These are phyloP conservation scores for Geranium brycei DNA, from an alignment of 345 rosid species.

Conservation along the genomic window DNA sequence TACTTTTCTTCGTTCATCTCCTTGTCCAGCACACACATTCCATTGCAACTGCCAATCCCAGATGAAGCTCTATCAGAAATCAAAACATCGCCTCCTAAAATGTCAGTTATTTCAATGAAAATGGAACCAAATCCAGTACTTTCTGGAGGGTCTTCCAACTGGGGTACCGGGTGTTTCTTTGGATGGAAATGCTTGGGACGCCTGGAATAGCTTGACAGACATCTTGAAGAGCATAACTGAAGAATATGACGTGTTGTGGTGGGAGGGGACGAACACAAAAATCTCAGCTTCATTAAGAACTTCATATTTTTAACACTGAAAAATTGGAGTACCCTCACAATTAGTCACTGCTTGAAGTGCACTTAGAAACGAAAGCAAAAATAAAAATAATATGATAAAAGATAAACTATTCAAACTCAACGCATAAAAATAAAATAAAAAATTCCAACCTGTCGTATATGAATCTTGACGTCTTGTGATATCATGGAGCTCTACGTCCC, in stretches of 20 bases:
- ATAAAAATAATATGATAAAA: no score
- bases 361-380: no score
- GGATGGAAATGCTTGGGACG: constrained; percentile 21
- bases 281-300: constrained; percentile 12
- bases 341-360: background rate
- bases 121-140: constrained; percentile 23
- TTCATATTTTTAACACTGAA: constrained; percentile 9
- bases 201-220: constrained; percentile 27
- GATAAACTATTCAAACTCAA: no score
- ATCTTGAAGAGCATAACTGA: constrained; percentile 8
- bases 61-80: constrained; percentile 15
- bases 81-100: constrained; percentile 32
- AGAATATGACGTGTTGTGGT: background rate
- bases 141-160: constrained; percentile 25
- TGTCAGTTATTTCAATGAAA: constrained; percentile 43
- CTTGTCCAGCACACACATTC: background rate
- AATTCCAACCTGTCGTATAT: background rate
- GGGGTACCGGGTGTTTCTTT: constrained; percentile 6
- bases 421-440: no score
- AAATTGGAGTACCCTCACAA: background rate
- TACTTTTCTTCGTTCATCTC: background rate
- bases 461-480: no score
- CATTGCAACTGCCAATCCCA: constrained; percentile 17
- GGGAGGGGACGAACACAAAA: constrained; percentile 9
- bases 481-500: no score